These are phyloP conservation scores for Eutrema heterophyllum DNA, from an alignment of 345 rosid species.

Conservation along the genomic window DNA sequence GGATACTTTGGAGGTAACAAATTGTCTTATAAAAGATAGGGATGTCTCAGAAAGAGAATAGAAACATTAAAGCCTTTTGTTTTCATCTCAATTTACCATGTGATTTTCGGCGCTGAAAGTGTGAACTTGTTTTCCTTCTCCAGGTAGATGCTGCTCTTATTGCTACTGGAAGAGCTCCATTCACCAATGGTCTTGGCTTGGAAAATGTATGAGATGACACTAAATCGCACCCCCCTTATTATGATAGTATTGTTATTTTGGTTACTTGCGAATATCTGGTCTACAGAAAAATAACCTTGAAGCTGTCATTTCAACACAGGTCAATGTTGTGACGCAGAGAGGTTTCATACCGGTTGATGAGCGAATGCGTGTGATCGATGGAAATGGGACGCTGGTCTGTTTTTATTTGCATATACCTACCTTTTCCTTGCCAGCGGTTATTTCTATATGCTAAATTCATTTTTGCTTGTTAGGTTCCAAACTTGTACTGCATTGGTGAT, in stretches of 20 bases:
- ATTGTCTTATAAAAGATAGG: neutral
- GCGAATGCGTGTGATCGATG: constrained; percentile 81
- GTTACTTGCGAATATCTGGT: neutral
- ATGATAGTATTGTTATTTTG: neutral
- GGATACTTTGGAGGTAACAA: constrained; percentile 80
- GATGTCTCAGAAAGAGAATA: neutral
- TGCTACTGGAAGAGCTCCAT: constrained; percentile 99
- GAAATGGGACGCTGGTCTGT: constrained; percentile 69
- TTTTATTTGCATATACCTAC: neutral
- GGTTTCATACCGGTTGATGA: constrained; percentile 95
- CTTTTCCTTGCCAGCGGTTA: neutral
- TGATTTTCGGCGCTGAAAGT: constrained; percentile 1
- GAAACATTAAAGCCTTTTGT: neutral
- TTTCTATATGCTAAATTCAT: neutral
- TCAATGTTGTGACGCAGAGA: constrained; percentile 80
- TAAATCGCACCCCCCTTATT: neutral
- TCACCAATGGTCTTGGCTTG: constrained; percentile 94
- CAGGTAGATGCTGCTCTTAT: constrained; percentile 97
- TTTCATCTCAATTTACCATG: neutral
- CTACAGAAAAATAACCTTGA: constrained; percentile 4
- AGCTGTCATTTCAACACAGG: constrained; percentile 40
- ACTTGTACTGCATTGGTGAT: constrained; percentile 88
- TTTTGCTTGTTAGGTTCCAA: constrained; percentile 59
- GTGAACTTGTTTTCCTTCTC: constrained; percentile 16
- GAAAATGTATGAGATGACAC: constrained; percentile 57